These are phyloP conservation scores for Syzygium oleosum DNA, from an alignment of 345 rosid genomes.

Conservation along the genomic window DNA sequence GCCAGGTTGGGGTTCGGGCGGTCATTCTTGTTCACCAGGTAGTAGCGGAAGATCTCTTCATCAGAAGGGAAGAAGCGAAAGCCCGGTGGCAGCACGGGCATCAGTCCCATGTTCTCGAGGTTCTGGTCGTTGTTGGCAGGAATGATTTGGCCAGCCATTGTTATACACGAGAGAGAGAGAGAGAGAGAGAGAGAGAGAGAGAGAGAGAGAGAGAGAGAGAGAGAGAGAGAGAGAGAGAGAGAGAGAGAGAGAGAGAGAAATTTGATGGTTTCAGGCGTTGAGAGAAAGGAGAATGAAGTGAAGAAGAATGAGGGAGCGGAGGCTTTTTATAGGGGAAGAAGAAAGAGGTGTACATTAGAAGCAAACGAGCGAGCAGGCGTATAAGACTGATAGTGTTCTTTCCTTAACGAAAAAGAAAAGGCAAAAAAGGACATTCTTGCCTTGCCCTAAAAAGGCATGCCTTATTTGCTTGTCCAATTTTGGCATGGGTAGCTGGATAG, in stretches of 20 bases:
- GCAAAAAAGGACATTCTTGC: too few species aligned
- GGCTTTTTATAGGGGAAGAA: too few species aligned
- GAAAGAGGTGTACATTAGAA: too few species aligned
- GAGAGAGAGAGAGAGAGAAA: not conserved
- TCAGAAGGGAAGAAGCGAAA: conserved; percentile 43
- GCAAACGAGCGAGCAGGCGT: too few species aligned
- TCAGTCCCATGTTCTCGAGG: not conserved
- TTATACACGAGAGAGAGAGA: too few species aligned
- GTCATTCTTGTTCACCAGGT: conserved; percentile 30
- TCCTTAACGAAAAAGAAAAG: too few species aligned
- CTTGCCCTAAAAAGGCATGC: too few species aligned
- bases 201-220: not conserved
- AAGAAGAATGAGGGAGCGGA: too few species aligned
- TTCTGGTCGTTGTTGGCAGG: not conserved
- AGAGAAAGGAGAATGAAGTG: not conserved
- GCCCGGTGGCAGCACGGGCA: conserved; percentile 26
- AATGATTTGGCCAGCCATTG: too few species aligned
- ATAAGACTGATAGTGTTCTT: too few species aligned
- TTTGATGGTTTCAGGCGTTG: not conserved
- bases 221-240: not conserved
- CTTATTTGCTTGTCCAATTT: too few species aligned
- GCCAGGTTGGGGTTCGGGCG: not conserved
- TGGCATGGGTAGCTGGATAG: too few species aligned
- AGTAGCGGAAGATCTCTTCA: conserved; percentile 24
- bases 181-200: not conserved